Evolutionary conservation across 441 rosid genomes (phyloP).

Genomic region (Adansonia grandidieri): DNA sequence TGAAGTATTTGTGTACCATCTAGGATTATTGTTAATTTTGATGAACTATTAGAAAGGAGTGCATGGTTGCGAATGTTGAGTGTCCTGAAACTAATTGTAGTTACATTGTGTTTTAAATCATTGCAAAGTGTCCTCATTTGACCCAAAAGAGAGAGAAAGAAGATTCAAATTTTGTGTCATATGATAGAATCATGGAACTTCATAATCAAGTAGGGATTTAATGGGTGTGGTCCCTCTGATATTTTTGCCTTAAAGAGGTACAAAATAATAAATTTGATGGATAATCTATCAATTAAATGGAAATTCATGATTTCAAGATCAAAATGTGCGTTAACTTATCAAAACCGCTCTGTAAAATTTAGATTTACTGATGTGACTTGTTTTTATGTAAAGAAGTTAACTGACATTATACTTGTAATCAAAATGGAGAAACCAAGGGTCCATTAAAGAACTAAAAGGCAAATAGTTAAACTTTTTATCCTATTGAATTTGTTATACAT

Average conservation of each 20-base stretch:
- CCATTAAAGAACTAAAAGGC: not conserved
- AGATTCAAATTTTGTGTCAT: not conserved
- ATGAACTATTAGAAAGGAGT: not conserved
- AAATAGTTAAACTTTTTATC: not conserved
- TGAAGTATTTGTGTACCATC: not conserved
- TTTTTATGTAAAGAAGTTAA: not conserved
- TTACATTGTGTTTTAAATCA: not conserved
- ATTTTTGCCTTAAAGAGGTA: not conserved
- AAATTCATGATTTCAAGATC: not conserved
- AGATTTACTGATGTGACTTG: not conserved
- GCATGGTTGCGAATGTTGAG: not conserved
- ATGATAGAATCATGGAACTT: not conserved
- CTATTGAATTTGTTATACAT: not conserved
- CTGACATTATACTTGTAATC: not conserved
- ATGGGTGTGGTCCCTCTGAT: conserved; percentile 11
- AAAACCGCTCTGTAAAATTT: not conserved
- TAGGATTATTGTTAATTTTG: not conserved
- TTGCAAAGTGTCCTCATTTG: not conserved
- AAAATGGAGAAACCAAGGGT: not conserved
- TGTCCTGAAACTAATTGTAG: conserved; percentile 6
- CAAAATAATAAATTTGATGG: not conserved
- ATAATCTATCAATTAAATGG: not conserved
- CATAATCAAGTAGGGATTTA: not conserved
- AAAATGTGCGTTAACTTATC: not conserved
- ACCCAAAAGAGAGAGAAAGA: not conserved